phyloP scores from a whole-genome alignment of 2,329 filamentous ascomycete species.

The Penicillium sp. region DNA sequence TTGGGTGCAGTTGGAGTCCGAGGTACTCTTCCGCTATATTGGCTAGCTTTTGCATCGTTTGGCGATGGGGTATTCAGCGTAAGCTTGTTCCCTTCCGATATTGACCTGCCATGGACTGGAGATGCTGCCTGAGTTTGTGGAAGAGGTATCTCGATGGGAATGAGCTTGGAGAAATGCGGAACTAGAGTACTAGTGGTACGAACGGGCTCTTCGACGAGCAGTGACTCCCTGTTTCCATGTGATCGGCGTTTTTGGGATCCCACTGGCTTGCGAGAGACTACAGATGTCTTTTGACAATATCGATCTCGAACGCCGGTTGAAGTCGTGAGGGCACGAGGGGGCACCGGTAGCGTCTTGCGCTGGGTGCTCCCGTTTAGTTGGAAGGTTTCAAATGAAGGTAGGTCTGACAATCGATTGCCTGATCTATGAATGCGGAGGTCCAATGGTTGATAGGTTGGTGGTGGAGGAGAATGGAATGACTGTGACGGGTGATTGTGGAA shows the following conservation, averaged over 20 bases:
- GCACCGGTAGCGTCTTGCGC: slow-evolving; percentile 27
- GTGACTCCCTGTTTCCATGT: slow-evolving; percentile 22
- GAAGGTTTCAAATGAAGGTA: slow-evolving; percentile 44
- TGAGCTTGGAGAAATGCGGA: slow-evolving; percentile 32
- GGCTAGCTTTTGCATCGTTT: neutral
- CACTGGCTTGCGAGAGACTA: slow-evolving; percentile 38
- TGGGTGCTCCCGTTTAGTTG: slow-evolving; percentile 29
- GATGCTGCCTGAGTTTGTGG: neutral
- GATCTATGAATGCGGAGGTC: slow-evolving; percentile 48
- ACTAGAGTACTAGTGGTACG: slow-evolving; percentile 25
- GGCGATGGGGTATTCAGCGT: slow-evolving; percentile 2
- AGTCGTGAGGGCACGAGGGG: slow-evolving; percentile 32
- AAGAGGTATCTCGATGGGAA: slow-evolving; percentile 3
- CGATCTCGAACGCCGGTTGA: slow-evolving; percentile 18
- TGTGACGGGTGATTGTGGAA: slow-evolving; percentile 10
- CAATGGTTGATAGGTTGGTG: slow-evolving; percentile 39
- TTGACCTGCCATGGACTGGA: slow-evolving; percentile 11
- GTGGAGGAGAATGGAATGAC: slow-evolving; percentile 11
- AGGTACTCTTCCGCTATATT: slow-evolving; percentile 2
- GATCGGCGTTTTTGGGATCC: slow-evolving; percentile 33
- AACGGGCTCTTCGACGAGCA: slow-evolving; percentile 17
- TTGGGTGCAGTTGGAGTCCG: slow-evolving; percentile 6
- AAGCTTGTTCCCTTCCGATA: slow-evolving; percentile 12
- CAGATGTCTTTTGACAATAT: slow-evolving; percentile 25
- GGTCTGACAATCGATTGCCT: slow-evolving; percentile 44